Evolutionary conservation across 169 alveolate species (phyloP).

Genomic region (Plasmodium billcollinsi): DNA sequence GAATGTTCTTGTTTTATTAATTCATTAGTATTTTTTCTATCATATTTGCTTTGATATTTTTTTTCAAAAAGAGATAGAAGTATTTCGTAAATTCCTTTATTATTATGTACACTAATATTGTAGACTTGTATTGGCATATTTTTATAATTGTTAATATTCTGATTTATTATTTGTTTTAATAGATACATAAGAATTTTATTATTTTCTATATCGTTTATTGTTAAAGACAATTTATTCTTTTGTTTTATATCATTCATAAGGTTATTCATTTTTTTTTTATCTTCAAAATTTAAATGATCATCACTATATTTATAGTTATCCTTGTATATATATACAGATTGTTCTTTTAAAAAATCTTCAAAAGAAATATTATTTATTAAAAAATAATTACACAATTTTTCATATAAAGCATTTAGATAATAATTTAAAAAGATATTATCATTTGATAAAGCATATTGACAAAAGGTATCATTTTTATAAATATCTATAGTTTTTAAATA

Average conservation of each 20-base stretch:
- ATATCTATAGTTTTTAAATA: slow-evolving; percentile 51
- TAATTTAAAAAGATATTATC: slow-evolving; percentile 30
- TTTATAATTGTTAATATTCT: slow-evolving; percentile 32
- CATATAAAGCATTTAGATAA: slow-evolving; percentile 19
- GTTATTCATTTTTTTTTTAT: background rate
- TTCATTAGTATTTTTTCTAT: background rate
- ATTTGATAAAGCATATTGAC: slow-evolving; percentile 47
- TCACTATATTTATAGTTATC: background rate
- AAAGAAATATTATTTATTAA: background rate
- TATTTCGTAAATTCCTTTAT: slow-evolving; percentile 70
- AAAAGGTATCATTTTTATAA: slow-evolving; percentile 48
- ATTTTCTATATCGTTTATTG: slow-evolving; percentile 42
- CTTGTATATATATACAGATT: background rate
- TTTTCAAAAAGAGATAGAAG: slow-evolving; percentile 34
- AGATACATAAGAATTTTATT: slow-evolving; percentile 16
- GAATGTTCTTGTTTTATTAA: background rate
- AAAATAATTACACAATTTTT: slow-evolving; percentile 3
- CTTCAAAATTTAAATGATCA: background rate
- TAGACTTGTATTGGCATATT: slow-evolving; percentile 44
- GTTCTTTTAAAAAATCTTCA: slow-evolving; percentile 18
- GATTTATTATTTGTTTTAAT: slow-evolving; percentile 38
- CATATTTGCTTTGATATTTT: background rate
- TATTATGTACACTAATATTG: slow-evolving; percentile 54
- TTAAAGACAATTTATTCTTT: slow-evolving; percentile 20
- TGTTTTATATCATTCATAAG: slow-evolving; percentile 32